Percentiles rank a stretch among this genome's conserved stretches.
Conservation (phyloP, 108 stramenopile genomes). For the Stephanodiscus minutulus region DNA sequence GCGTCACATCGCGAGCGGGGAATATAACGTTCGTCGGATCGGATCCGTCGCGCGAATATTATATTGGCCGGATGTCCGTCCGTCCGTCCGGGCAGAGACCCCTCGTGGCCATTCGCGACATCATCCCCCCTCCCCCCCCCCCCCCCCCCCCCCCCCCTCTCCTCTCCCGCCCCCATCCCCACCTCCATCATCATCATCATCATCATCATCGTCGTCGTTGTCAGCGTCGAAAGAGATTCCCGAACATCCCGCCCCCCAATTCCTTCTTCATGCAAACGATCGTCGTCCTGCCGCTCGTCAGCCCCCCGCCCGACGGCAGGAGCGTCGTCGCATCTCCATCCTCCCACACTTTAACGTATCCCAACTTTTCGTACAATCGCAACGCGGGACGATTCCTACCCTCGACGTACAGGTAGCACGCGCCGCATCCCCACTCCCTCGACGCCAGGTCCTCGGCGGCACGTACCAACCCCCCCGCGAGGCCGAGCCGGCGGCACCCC, state of each 20-base stretch:
- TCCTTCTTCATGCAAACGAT: constrained; percentile 84
- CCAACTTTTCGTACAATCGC: constrained; percentile 76
- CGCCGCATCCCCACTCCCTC: constrained; percentile 71
- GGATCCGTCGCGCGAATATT: no score
- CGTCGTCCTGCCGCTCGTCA: constrained; percentile 53
- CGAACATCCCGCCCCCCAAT: constrained; percentile 40
- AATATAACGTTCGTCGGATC: no score
- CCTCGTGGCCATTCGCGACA: no score
- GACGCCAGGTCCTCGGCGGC: constrained; percentile 64
- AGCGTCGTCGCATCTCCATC: constrained; percentile 73
- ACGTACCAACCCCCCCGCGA: constrained; percentile 72
- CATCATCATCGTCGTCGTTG: no score
- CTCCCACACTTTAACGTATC: constrained; percentile 68
- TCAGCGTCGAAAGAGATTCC: neutral
- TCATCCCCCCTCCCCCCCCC: no score
- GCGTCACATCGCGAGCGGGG: no score
- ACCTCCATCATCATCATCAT: no score
- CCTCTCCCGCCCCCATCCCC: no score
- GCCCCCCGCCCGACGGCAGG: constrained; percentile 63
- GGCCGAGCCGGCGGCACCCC: constrained; percentile 63
- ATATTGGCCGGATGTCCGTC: no score
- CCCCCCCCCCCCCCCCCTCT: no score
- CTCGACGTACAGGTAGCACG: constrained; percentile 81
- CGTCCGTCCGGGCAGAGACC: no score
- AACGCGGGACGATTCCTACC: constrained; percentile 68